phyloP scores from a whole-genome alignment of 2,329 filamentous ascomycete genomes.

The Talaromyces verruculosus region DNA sequence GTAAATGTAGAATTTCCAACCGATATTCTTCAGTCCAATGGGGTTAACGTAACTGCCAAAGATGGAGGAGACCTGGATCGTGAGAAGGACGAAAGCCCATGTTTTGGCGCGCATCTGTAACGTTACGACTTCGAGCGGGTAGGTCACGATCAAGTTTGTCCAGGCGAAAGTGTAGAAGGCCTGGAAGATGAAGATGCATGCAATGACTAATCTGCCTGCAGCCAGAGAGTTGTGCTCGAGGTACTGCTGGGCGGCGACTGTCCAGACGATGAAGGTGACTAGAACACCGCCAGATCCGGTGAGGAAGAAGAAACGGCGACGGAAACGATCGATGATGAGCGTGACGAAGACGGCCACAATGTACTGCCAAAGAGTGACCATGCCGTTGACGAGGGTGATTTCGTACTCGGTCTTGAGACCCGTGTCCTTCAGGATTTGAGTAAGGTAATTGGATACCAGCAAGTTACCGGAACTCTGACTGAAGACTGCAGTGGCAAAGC shows the following conservation, averaged over 20 bases:
- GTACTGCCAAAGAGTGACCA: constrained; percentile 45
- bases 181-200: constrained; percentile 48
- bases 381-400: constrained; percentile 43
- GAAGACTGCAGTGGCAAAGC: constrained; percentile 44
- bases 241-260: constrained; percentile 51
- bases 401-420: constrained; percentile 41
- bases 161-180: constrained; percentile 47
- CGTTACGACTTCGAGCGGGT: constrained; percentile 46
- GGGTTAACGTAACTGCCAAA: constrained; percentile 31
- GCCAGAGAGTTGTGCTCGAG: constrained; percentile 28
- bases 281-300: constrained; percentile 40
- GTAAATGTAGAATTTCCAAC: constrained; percentile 32
- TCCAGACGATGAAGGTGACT: constrained; percentile 51
- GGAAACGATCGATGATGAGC: constrained; percentile 36
- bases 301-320: constrained; percentile 44
- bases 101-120: constrained; percentile 48
- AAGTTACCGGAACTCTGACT: constrained; percentile 46
- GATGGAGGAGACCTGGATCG: constrained; percentile 31
- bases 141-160: constrained; percentile 48
- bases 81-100: constrained; percentile 44
- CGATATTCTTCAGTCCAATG: constrained; percentile 28
- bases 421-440: constrained; percentile 38
- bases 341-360: constrained; percentile 44
- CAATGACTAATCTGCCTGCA: constrained; percentile 38
- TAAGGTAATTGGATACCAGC: constrained; percentile 47